A percentile compares a stretch with the other conserved stretches of the same genome.
Evolutionary conservation across 768 basidiomycete genomes (phyloP).

Genomic region (Suillus fuscotomentosus): DNA sequence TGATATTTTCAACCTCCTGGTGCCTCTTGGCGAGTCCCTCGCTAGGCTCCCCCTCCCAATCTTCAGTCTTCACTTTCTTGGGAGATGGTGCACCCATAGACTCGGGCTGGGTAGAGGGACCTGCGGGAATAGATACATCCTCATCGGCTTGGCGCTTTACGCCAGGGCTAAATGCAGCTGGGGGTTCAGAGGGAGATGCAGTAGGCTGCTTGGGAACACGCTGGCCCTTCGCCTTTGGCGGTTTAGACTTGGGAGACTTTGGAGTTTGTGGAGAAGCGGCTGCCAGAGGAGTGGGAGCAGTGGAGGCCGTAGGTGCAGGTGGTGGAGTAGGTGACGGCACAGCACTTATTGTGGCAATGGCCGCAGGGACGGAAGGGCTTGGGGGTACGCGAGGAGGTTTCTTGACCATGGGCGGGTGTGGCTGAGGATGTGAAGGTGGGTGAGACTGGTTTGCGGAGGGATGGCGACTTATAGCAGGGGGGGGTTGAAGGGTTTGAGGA

Average conservation of each 20-base stretch:
- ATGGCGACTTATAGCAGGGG: constrained; percentile 25
- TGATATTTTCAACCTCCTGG: constrained; percentile 43
- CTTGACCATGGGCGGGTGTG: constrained; percentile 18
- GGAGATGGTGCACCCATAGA: constrained; percentile 58
- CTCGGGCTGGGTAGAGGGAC: constrained; percentile 29
- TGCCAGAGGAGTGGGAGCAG: constrained; percentile 36
- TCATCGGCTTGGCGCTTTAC: constrained; percentile 38
- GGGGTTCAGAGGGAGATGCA: constrained; percentile 36
- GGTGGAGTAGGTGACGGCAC: constrained; percentile 42
- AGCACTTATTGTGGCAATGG: constrained; percentile 2
- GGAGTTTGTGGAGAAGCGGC: constrained; percentile 63
- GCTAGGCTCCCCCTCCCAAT: constrained; percentile 59
- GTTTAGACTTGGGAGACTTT: constrained; percentile 68
- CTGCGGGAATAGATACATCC: constrained; percentile 22
- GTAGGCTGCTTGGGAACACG: constrained; percentile 32
- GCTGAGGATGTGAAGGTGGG: constrained; percentile 9
- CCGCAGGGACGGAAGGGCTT: constrained; percentile 23
- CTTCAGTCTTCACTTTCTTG: constrained; percentile 66
- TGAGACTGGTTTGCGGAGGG: constrained; percentile 27
- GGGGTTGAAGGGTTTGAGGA: constrained; percentile 18
- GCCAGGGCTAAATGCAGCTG: constrained; percentile 22
- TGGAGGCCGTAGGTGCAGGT: constrained; percentile 51
- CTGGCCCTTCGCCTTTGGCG: constrained; percentile 44
- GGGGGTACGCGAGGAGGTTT: constrained; percentile 16
- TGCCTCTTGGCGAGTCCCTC: constrained; percentile 44